Evolutionary conservation across 345 rosid genomes (phyloP).

Genomic region (Populus euphratica): DNA sequence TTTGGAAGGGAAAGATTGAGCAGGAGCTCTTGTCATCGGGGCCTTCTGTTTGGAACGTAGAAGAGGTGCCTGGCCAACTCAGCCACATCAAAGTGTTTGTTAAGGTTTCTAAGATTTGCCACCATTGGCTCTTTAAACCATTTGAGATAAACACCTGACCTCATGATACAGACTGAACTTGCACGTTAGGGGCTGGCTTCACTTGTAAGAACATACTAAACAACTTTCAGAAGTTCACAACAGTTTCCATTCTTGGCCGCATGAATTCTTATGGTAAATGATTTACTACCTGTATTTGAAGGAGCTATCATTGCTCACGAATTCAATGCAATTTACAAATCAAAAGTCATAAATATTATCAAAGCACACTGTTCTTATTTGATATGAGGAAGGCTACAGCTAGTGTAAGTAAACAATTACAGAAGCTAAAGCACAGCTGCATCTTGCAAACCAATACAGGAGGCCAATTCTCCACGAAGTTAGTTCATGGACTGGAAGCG

Average conservation of each 20-base stretch:
- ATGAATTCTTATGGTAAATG: neutral
- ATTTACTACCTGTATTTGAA: neutral
- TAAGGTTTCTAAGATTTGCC: no score
- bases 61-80: no score
- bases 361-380: neutral
- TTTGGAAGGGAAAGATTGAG: no score
- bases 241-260: neutral
- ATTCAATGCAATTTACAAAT: neutral
- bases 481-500: slow-evolving; percentile 73
- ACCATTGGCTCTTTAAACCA: no score
- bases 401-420: neutral
- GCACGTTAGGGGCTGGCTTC: no score
- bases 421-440: neutral
- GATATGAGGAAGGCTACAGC: neutral
- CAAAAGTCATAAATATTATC: neutral
- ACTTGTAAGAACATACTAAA: neutral
- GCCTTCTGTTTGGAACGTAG: no score
- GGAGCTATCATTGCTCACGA: neutral
- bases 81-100: no score
- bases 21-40: no score
- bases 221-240: neutral
- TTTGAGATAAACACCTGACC: no score
- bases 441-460: slow-evolving; percentile 6
- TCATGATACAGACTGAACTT: no score
- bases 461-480: neutral